These are phyloP conservation scores for Corynascus novoguineensis DNA, from an alignment of 495 filamentous ascomycete species.

Conservation along the genomic window DNA sequence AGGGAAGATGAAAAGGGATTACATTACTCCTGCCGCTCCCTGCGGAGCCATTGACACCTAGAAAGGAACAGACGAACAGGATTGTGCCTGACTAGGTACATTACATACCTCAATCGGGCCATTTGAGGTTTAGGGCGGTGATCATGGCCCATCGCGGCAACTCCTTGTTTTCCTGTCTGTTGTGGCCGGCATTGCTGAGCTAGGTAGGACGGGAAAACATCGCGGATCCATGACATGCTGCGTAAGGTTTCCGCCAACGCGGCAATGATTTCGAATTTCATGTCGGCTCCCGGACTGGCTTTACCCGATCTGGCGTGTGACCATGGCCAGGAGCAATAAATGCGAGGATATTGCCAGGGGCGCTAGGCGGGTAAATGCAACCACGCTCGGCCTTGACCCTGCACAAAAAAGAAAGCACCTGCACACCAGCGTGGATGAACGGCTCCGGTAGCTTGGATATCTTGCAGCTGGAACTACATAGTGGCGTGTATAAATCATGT, in stretches of 20 bases:
- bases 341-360: conserved; percentile 22
- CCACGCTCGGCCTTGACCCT: not conserved
- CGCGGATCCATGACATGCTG: not conserved
- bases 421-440: not conserved
- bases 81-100: not conserved
- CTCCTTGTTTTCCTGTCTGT: not conserved
- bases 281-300: conserved; percentile 12
- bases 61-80: not conserved
- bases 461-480: too few relatives aligned
- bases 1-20: not conserved
- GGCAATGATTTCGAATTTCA: conserved; percentile 15
- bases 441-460: not conserved
- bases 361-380: conserved; percentile 27
- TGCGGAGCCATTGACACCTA: not conserved
- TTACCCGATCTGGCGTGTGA: conserved; percentile 33
- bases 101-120: too few relatives aligned
- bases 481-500: too few relatives aligned
- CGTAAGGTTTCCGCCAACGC: not conserved
- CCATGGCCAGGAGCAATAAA: conserved; percentile 26
- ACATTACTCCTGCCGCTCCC: not conserved
- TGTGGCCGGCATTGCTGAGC: too few relatives aligned
- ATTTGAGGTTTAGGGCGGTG: not conserved
- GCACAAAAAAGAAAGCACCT: not conserved
- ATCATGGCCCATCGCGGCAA: not conserved
- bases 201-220: not conserved